Evolutionary conservation across 257 asterid genomes (phyloP).

Genomic region (Linaria vulgaris): DNA sequence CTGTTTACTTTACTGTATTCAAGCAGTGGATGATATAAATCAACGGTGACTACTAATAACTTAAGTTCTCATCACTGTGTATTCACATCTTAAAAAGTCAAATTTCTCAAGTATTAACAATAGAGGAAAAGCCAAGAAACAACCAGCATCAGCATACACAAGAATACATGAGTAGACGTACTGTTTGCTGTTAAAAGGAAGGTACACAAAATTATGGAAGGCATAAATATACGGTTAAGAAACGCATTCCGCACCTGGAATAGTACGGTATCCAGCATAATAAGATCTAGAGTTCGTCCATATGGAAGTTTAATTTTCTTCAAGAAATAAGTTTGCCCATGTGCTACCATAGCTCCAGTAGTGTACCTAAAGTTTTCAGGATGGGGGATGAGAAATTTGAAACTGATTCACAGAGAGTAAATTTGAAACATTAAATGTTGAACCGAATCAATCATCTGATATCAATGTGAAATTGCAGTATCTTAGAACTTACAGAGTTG

Average conservation of each 20-base stretch:
- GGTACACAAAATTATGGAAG: not conserved
- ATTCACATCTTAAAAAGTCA: not conserved
- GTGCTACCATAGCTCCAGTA: constrained; percentile 36
- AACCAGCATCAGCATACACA: not conserved
- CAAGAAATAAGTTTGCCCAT: constrained; percentile 34
- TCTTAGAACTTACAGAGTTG: not conserved
- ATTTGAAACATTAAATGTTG: too few species aligned
- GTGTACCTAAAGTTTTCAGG: constrained; percentile 46
- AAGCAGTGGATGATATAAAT: not conserved
- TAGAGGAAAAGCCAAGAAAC: not conserved
- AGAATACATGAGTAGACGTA: not conserved
- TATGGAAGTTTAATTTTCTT: constrained; percentile 34
- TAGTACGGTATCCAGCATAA: constrained; percentile 45
- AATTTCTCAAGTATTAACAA: not conserved
- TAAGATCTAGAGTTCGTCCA: constrained; percentile 49
- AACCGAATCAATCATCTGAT: too few species aligned
- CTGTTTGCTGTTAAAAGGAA: not conserved
- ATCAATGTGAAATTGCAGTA: not conserved
- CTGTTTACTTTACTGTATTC: not conserved
- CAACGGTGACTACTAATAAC: not conserved
- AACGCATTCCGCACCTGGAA: constrained; percentile 47
- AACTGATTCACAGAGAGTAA: too few species aligned
- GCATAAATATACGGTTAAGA: not conserved
- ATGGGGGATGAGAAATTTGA: constrained; percentile 20
- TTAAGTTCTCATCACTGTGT: not conserved